Conservation (phyloP, 1,284 basidiomycete species). For the Jaminaea rosea region DNA sequence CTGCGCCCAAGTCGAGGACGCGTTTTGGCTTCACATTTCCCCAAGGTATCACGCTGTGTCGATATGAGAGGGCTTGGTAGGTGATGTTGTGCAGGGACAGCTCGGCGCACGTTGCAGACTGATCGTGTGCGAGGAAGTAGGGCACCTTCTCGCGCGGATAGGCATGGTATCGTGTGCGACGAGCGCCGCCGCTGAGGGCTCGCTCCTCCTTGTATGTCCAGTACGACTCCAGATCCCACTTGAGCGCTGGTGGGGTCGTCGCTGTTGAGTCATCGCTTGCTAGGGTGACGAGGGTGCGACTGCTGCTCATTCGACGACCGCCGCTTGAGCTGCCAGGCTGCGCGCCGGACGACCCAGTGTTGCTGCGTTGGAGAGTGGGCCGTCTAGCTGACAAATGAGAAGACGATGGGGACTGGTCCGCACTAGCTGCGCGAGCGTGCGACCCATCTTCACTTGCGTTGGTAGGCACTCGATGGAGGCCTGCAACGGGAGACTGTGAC, state of each 20-base stretch:
- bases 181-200: slow-evolving; percentile 17
- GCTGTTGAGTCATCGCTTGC: neutral
- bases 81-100: slow-evolving; percentile 6
- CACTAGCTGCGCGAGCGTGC: neutral
- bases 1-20: slow-evolving; percentile 29
- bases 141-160: slow-evolving; percentile 20
- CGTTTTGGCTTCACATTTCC: slow-evolving; percentile 15
- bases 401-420: neutral
- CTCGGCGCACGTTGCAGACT: slow-evolving; percentile 18
- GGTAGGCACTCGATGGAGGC: too few species aligned
- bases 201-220: slow-evolving; percentile 10
- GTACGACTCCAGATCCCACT: slow-evolving; percentile 25
- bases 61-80: neutral
- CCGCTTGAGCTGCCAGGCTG: too few species aligned
- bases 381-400: neutral
- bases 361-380: neutral
- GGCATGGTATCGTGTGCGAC: slow-evolving; percentile 16
- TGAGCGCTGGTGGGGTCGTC: neutral
- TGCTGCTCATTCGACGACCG: neutral
- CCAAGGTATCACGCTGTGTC: slow-evolving; percentile 6
- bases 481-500: too few species aligned
- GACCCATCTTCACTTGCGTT: too few species aligned
- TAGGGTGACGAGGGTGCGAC: neutral
- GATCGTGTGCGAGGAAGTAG: slow-evolving; percentile 25
- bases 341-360: too few species aligned